Evolutionary conservation across 2,329 filamentous ascomycete species (phyloP).

Genomic region (Botryosphaeria agaves): DNA sequence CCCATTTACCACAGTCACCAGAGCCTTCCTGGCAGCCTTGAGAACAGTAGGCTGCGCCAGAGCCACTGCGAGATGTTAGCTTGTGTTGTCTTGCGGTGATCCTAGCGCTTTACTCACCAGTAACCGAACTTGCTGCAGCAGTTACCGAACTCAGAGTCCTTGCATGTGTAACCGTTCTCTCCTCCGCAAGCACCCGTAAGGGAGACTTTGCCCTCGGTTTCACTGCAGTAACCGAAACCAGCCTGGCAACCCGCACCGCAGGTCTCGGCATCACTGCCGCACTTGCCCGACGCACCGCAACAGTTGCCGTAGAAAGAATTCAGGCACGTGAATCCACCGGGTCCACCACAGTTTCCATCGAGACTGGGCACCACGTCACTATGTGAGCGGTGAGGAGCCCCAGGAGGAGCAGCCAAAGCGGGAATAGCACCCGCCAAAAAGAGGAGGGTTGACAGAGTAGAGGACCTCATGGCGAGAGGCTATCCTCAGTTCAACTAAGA

Average conservation of each 20-base stretch:
- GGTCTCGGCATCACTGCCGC: slow-evolving; percentile 7
- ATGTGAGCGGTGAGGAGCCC: no score
- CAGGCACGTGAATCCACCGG: slow-evolving; percentile 7
- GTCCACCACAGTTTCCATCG: slow-evolving; percentile 9
- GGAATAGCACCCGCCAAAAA: no score
- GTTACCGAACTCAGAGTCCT: not conserved
- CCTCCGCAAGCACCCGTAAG: not conserved
- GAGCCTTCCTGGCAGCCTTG: slow-evolving; percentile 8
- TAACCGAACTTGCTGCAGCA: not conserved
- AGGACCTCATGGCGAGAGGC: no score
- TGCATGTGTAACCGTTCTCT: not conserved
- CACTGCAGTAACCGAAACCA: not conserved
- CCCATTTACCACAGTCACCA: slow-evolving; percentile 7
- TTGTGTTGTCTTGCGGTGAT: not conserved
- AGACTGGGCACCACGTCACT: no score
- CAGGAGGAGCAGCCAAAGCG: no score
- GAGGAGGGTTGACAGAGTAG: no score
- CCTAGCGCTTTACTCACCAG: not conserved
- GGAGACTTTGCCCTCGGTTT: not conserved
- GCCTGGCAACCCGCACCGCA: slow-evolving; percentile 5
- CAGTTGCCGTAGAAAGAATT: slow-evolving; percentile 9
- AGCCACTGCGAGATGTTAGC: not conserved
- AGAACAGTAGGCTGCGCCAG: not conserved
- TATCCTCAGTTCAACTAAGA: no score
- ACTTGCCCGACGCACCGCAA: slow-evolving; percentile 7